Base-by-base conservation (phyloP, 2,329 filamentous ascomycete species). In the Sarocladium kiliense region DNA sequence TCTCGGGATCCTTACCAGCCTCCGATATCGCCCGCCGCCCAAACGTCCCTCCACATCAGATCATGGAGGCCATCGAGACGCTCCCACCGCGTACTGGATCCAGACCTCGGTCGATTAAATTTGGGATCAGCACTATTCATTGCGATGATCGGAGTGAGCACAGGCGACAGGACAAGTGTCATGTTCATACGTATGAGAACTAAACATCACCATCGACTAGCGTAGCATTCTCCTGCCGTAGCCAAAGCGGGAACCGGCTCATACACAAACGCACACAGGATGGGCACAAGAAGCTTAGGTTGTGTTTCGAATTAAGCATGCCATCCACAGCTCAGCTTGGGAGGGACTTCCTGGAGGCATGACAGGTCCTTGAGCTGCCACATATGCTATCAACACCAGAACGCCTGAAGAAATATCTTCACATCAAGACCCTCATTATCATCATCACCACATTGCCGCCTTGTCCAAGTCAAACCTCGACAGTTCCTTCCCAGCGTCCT, bases 401-500 rank as follows among this genome's bases (percentile, higher is more conserved):
- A 47, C 21, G n/a, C 41, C 44, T 21, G n/a, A 6, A n/a, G 14
- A 47, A 30, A 30, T 3, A 14, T 6, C 5, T 27, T 23, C 7
- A 21, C 41, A 14, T 32, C 23, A 23, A 50, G 45, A 51, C 47
- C 27, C 6, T 53, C 21, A 53, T 39, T 10, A 41, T 39, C 50
- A 53, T 36, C 27, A 30, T 64, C 63, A 82, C 79, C 79, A 82
- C 45, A 79, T 76, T 26, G 89, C 82, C 56, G 88, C 86, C 64
- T 85, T 82, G 71, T 96, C 92, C 60, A 85, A 82, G 73, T 99
- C 94, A 72, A 99, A 99, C 63, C 94, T 79, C 63, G 82, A 82
- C 64, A 99, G 72, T 71, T 99, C 94, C 74, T 91, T 95, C 56
- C 92, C 91, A 1, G 87, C 87, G 74, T 99, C 94, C 71, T 97